Evolutionary conservation across 352 stramenopile genomes (phyloP).

Genomic region (Elongisporangium undulatum): DNA sequence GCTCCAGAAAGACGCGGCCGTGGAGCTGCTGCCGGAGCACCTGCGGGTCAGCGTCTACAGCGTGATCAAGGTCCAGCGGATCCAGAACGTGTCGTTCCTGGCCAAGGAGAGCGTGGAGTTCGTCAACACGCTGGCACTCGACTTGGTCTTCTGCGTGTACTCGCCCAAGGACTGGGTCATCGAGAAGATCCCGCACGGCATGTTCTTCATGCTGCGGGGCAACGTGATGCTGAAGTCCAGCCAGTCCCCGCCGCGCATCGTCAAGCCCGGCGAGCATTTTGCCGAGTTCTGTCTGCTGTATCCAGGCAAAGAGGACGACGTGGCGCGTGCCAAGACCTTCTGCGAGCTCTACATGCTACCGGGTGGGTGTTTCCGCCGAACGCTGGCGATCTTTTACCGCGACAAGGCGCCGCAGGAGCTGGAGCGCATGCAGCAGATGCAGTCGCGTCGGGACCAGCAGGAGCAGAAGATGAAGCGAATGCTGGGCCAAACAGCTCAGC

Average conservation of each 20-base stretch:
- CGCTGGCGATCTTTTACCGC: constrained; percentile 50
- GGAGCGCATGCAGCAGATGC: constrained; percentile 52
- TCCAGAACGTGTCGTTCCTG: constrained; percentile 55
- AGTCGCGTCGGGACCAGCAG: constrained; percentile 52
- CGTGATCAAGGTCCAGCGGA: constrained; percentile 50
- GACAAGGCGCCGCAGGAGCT: constrained; percentile 21
- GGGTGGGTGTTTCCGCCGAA: constrained; percentile 42
- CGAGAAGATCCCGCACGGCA: constrained; percentile 51
- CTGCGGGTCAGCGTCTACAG: constrained; percentile 50
- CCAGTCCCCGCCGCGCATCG: constrained; percentile 23
- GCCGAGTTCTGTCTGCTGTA: constrained; percentile 47
- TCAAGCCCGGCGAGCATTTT: constrained; percentile 53
- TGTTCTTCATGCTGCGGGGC: constrained; percentile 62
- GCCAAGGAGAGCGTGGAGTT: constrained; percentile 66
- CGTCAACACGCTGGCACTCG: constrained; percentile 56
- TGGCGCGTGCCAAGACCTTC: constrained; percentile 57
- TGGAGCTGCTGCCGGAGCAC: constrained; percentile 50
- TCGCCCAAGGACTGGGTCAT: constrained; percentile 76
- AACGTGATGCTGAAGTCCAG: constrained; percentile 37
- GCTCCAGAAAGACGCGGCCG: constrained; percentile 36
- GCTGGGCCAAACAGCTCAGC: constrained; percentile 34
- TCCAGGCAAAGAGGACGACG: constrained; percentile 33
- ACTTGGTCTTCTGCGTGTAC: constrained; percentile 42
- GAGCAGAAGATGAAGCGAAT: constrained; percentile 80
- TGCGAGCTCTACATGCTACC: constrained; percentile 74